Evolutionary conservation across 2,329 filamentous ascomycete genomes (phyloP).

Genomic region (Phyllosticta citrichinensis): DNA sequence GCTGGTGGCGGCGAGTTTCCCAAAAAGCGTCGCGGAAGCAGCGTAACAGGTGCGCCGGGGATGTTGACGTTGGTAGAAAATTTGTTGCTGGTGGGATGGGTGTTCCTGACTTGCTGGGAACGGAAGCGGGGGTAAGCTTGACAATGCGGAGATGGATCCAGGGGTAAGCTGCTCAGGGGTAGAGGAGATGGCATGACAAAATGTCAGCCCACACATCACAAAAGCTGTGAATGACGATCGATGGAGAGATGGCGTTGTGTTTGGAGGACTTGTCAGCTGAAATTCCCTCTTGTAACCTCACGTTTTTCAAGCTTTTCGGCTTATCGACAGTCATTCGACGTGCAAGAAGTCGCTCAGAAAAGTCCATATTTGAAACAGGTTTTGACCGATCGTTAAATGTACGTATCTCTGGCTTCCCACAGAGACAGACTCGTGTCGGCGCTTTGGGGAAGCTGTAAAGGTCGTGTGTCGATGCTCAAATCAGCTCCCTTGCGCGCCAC

Average conservation of each 20-base stretch:
- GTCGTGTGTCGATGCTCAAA: too few species aligned
- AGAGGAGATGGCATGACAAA: background rate
- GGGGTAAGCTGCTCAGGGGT: background rate
- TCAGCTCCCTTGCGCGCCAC: too few species aligned
- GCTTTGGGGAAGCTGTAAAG: too few species aligned
- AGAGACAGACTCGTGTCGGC: too few species aligned
- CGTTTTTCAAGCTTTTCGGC: background rate
- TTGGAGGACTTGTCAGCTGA: background rate
- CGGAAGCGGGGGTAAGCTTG: background rate
- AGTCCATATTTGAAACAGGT: too few species aligned
- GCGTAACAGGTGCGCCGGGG: background rate
- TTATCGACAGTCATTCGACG: background rate
- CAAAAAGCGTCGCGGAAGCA: background rate
- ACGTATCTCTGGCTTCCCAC: too few species aligned
- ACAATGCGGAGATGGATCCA: background rate
- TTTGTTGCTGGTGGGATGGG: background rate
- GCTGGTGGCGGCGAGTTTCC: background rate
- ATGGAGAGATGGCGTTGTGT: background rate
- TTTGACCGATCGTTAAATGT: too few species aligned
- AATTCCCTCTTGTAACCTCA: background rate
- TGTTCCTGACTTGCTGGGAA: background rate
- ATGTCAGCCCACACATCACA: background rate
- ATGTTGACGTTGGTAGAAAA: background rate
- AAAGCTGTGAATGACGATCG: too few species aligned
- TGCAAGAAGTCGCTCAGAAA: too few species aligned